Base-by-base conservation (phyloP, 176 grass and related monocot species). In the Zoysia japonica region DNA sequence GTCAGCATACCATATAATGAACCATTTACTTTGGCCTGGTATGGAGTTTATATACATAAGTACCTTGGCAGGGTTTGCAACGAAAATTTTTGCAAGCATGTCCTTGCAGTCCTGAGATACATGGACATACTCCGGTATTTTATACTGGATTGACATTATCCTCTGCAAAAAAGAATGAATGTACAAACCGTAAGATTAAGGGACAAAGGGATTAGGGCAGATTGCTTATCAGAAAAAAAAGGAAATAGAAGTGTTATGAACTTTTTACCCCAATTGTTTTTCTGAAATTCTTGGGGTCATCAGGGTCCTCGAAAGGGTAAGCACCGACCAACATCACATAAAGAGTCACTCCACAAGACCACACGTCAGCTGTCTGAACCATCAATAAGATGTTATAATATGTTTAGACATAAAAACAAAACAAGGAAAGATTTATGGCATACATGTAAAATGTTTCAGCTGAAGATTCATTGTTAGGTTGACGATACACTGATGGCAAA, bases 301-400 rank as follows among this genome's bases (percentile, higher is more conserved):
- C 84, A 16, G 84, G 89, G 53, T 97, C 94, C 85, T 97, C 91
- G 54, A 97, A 97, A 46, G 94, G 94, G 65, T 97, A 97, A 55
- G 16, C 87, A 64, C 94, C 94, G 3, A 91, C 94, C 39, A 93
- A 69, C 94, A 97, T 97, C 84, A 97, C 94, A 62, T 93, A 97
- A 19, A 97, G 84, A 52, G 94, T 97, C 76, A 93, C 94, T 56
- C 94, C 90, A 76, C 90, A 97, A 9, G 93, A 97, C 93, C 93
- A 97, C 66, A 97, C 91, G 43, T 97, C 90, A 1, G 94, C 91
- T 28, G 90, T 82, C 94, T 97, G 84, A 61, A 84, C 38, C 51
- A 88, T 62, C 37, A 75, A 65, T 35, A 20, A 56, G 11, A 60
- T 2, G 10, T 78, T 54, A 65, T 76, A 46, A 82, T 20, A 81